Conservation (phyloP, 345 rosid species). For the Bretschneidera sinensis region DNA sequence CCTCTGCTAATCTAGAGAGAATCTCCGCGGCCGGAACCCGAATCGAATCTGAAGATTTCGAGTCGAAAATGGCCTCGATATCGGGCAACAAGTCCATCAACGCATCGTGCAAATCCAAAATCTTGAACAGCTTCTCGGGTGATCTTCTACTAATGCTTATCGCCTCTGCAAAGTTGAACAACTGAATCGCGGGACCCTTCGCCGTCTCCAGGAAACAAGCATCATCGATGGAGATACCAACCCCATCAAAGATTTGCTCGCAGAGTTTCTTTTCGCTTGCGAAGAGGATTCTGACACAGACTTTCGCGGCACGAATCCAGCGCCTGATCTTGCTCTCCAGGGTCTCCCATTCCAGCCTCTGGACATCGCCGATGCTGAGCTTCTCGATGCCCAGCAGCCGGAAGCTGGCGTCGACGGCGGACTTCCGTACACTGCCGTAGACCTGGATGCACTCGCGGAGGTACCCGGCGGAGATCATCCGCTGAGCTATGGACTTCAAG, state of each 20-base stretch:
- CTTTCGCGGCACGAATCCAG: conserved; percentile 89
- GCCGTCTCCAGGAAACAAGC: conserved; percentile 86
- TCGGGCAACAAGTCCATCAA: conserved; percentile 64
- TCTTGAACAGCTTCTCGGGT: conserved; percentile 91
- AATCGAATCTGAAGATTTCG: conserved; percentile 48
- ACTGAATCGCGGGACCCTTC: conserved; percentile 63
- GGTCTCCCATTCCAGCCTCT: conserved; percentile 79
- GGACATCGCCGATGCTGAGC: conserved; percentile 87
- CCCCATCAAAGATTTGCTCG: conserved; percentile 71
- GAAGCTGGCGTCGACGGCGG: conserved; percentile 74
- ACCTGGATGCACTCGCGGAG: conserved; percentile 89
- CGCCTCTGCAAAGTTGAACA: conserved; percentile 90
- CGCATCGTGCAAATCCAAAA: conserved; percentile 81
- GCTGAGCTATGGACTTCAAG: conserved; percentile 63
- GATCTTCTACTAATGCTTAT: conserved; percentile 84
- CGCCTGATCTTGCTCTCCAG: conserved; percentile 79
- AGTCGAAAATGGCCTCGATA: conserved; percentile 67
- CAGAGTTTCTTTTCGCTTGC: conserved; percentile 83
- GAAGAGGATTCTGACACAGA: conserved; percentile 67
- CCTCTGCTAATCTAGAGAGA: conserved; percentile 73
- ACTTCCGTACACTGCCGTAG: conserved; percentile 81
- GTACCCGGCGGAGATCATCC: conserved; percentile 79
- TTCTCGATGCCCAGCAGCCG: conserved; percentile 75
- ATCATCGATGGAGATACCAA: conserved; percentile 48
- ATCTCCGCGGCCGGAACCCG: conserved; percentile 78